phyloP scores from a whole-genome alignment of 2,329 filamentous ascomycete genomes.

The Rhinocladiella similis region DNA sequence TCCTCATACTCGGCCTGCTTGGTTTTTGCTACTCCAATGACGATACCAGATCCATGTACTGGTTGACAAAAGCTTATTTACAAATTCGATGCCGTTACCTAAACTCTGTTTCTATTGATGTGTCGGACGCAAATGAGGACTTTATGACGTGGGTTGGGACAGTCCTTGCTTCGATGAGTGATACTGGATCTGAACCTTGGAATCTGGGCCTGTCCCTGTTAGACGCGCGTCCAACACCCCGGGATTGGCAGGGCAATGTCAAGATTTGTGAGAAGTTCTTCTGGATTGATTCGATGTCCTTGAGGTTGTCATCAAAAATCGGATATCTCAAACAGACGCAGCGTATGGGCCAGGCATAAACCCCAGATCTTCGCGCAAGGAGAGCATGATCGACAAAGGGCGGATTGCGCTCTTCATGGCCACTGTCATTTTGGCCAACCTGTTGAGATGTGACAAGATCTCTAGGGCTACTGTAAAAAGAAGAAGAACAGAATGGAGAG shows the following conservation, averaged over 20 bases:
- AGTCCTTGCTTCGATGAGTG: slow-evolving; percentile 12
- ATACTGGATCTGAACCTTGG: slow-evolving; percentile 6
- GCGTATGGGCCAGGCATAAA: slow-evolving; percentile 4
- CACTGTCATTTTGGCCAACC: too few relatives aligned
- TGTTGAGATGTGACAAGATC: too few relatives aligned
- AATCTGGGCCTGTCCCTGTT: slow-evolving; percentile 6
- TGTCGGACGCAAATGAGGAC: slow-evolving; percentile 10
- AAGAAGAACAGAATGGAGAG: too few relatives aligned
- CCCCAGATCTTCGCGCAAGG: slow-evolving; percentile 30
- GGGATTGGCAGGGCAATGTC: slow-evolving; percentile 17
- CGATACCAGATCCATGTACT: slow-evolving; percentile 14
- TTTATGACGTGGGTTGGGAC: slow-evolving; percentile 14
- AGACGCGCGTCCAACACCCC: slow-evolving; percentile 5
- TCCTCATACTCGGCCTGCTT: slow-evolving; percentile 12
- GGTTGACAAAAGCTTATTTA: slow-evolving; percentile 13
- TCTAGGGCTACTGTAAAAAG: too few relatives aligned
- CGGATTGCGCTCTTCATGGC: too few relatives aligned
- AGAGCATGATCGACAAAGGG: slow-evolving; percentile 12
- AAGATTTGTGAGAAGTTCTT: slow-evolving; percentile 12
- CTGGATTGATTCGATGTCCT: slow-evolving; percentile 18
- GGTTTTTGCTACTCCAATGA: slow-evolving; percentile 17
- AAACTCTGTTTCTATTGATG: slow-evolving; percentile 7
- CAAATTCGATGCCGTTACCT: slow-evolving; percentile 14
- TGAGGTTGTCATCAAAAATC: slow-evolving; percentile 14
- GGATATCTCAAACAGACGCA: slow-evolving; percentile 4